Evolutionary conservation across 2,329 filamentous ascomycete genomes (phyloP).

Genomic region (Pseudogymnoascus sp.): DNA sequence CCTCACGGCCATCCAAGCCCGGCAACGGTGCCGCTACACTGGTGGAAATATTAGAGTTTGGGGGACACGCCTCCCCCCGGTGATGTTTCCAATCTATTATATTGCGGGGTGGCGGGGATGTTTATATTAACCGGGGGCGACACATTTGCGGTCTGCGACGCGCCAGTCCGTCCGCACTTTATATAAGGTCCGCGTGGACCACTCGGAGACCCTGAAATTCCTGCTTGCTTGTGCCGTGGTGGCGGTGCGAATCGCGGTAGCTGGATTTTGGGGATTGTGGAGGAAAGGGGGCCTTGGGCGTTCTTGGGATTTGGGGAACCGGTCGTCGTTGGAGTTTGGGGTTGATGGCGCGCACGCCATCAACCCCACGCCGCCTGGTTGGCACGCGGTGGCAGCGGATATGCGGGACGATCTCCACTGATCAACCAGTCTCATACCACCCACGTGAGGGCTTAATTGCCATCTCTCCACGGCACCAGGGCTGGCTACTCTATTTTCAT

Average conservation of each 20-base stretch:
- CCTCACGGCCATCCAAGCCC: neutral
- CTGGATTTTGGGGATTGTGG: neutral
- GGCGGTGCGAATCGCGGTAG: neutral
- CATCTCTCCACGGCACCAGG: neutral
- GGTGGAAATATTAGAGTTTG: slow-evolving; percentile 3
- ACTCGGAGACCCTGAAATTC: neutral
- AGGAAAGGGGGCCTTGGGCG: neutral
- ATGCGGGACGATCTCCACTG: neutral
- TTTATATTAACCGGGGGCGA: neutral
- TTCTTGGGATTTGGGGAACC: neutral
- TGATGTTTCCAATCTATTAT: slow-evolving; percentile 4
- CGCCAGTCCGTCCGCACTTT: slow-evolving; percentile 2
- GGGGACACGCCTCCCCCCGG: neutral
- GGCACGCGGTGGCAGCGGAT: neutral
- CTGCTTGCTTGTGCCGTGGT: neutral
- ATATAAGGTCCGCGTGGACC: neutral
- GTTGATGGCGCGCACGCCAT: neutral
- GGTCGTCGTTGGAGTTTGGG: neutral
- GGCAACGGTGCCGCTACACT: neutral
- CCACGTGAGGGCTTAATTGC: neutral
- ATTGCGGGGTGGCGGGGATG: neutral
- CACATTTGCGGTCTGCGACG: neutral
- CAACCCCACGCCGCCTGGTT: too few species aligned
- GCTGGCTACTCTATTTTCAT: neutral
- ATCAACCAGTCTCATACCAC: neutral